These are phyloP conservation scores for Globisporangium cystogenes DNA, from an alignment of 352 stramenopile species.

Conservation along the genomic window DNA sequence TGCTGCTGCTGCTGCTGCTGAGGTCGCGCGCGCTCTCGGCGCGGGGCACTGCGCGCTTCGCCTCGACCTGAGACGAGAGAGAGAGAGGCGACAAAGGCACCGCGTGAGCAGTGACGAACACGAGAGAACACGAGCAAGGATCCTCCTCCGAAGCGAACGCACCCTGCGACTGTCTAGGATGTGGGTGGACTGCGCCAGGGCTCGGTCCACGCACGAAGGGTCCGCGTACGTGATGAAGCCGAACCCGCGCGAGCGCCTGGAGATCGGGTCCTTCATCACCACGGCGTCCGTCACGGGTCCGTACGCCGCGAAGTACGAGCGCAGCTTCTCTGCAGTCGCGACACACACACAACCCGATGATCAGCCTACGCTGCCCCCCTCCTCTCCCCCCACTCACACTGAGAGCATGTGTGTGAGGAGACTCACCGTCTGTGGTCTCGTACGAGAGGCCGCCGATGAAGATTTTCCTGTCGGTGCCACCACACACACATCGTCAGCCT, in stretches of 20 bases:
- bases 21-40: slow-evolving; percentile 80
- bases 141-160: slow-evolving; percentile 16
- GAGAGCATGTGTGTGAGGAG: no score
- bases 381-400: not conserved
- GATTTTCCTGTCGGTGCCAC: slow-evolving; percentile 84
- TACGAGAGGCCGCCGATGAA: slow-evolving; percentile 89
- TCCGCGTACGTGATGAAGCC: slow-evolving; percentile 94
- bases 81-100: not conserved
- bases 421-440: slow-evolving; percentile 83
- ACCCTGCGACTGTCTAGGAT: slow-evolving; percentile 87
- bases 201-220: slow-evolving; percentile 81
- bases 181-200: slow-evolving; percentile 86
- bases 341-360: slow-evolving; percentile 12
- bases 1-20: slow-evolving; percentile 24
- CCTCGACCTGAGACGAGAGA: slow-evolving; percentile 64
- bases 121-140: not conserved
- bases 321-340: slow-evolving; percentile 72
- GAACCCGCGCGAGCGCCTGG: slow-evolving; percentile 86
- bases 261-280: slow-evolving; percentile 93
- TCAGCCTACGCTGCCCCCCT: not conserved
- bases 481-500: not conserved
- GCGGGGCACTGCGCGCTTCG: slow-evolving; percentile 88
- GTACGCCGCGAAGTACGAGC: slow-evolving; percentile 87
- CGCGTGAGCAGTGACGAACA: slow-evolving; percentile 10
- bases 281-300: slow-evolving; percentile 88